These are phyloP conservation scores for Dillenia turbinata DNA, from an alignment of 164 flowering plant species.

Conservation along the genomic window DNA sequence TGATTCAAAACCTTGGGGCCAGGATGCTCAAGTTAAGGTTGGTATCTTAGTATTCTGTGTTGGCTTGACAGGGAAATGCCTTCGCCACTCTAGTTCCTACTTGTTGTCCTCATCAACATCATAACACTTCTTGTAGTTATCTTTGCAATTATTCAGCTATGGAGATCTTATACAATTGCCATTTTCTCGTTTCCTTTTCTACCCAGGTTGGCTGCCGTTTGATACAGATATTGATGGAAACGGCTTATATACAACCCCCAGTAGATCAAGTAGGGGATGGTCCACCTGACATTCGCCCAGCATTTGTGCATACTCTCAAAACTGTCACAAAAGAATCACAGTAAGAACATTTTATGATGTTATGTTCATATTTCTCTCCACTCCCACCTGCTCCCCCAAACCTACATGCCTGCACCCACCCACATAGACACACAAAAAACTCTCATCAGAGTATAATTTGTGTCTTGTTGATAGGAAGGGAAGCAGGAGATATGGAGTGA, in stretches of 20 bases:
- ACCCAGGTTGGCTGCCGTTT: slow-evolving; percentile 86
- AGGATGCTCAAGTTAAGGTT: slow-evolving; percentile 73
- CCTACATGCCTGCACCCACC: background rate
- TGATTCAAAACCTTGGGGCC: slow-evolving; percentile 64
- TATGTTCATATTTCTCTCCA: background rate
- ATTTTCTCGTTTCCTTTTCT: background rate
- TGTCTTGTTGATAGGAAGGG: slow-evolving; percentile 31
- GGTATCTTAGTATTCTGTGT: slow-evolving; percentile 2
- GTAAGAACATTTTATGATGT: slow-evolving; percentile 25
- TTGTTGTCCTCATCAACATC: too few relatives aligned
- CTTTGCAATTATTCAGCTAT: too few relatives aligned
- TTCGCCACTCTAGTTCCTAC: too few relatives aligned
- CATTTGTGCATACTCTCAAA: slow-evolving; percentile 63
- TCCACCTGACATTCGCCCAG: slow-evolving; percentile 89
- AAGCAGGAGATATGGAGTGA: slow-evolving; percentile 53
- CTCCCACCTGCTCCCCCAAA: background rate
- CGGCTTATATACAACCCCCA: slow-evolving; percentile 91
- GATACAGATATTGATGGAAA: slow-evolving; percentile 69
- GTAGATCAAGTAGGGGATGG: slow-evolving; percentile 53
- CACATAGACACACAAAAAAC: background rate
- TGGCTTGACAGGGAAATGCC: too few relatives aligned
- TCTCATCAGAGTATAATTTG: background rate
- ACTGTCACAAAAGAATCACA: slow-evolving; percentile 31
- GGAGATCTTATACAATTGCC: too few relatives aligned
- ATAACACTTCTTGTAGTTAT: too few relatives aligned